A percentile compares a stretch with the other conserved stretches of the same genome.
Conservation (phyloP, 2,329 filamentous ascomycete species). For the Penicillium sp. region DNA sequence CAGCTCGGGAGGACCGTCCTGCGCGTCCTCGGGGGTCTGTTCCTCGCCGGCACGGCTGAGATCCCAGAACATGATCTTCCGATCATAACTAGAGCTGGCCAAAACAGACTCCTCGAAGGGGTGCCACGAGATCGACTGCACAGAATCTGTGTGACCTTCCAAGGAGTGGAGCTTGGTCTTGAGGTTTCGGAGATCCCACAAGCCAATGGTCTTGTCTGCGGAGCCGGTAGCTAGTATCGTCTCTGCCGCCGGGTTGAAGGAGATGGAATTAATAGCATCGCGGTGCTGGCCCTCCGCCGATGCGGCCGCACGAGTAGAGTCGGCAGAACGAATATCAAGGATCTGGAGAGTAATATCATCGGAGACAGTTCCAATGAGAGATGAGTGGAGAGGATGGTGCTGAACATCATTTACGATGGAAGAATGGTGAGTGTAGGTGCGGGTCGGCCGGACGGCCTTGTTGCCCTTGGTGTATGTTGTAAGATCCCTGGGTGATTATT, state of each 20-base stretch:
- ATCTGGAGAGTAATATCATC: constrained; percentile 94
- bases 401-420: constrained; percentile 97
- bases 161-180: constrained; percentile 87
- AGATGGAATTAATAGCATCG: constrained; percentile 93
- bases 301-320: constrained; percentile 67
- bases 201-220: constrained; percentile 88
- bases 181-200: constrained; percentile 93
- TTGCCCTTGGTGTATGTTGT: constrained; percentile 70
- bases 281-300: constrained; percentile 73
- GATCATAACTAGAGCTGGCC: constrained; percentile 88
- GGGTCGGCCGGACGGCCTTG: constrained; percentile 68
- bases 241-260: constrained; percentile 92
- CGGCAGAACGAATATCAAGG: constrained; percentile 74
- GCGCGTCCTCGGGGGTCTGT: constrained; percentile 89
- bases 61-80: constrained; percentile 96
- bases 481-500: constrained; percentile 63
- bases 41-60: constrained; percentile 88
- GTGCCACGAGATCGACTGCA: constrained; percentile 93
- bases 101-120: constrained; percentile 85
- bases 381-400: constrained; percentile 82
- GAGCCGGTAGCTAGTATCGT: constrained; percentile 89
- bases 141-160: constrained; percentile 83
- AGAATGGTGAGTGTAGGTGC: constrained; percentile 82
- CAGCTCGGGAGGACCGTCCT: constrained; percentile 94
- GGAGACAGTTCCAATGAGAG: constrained; percentile 88